phyloP scores from a whole-genome alignment of 345 rosid species.

The Gossypium stocksii region DNA sequence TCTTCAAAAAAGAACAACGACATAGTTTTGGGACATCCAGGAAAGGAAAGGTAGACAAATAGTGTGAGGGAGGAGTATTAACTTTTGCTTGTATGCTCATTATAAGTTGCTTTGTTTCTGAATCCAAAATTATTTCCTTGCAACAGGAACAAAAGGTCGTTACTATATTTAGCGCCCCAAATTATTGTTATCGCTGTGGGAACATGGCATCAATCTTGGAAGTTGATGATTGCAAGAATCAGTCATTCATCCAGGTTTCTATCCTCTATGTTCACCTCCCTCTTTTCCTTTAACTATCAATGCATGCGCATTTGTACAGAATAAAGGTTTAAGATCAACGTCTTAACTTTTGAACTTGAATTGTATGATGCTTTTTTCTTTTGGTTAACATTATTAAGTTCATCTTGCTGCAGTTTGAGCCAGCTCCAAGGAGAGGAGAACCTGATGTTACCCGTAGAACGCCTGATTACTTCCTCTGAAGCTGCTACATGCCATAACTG shows the following conservation, averaged over 20 bases:
- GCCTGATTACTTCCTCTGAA: slow-evolving; percentile 89
- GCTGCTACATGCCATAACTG: not conserved
- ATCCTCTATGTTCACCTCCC: not conserved
- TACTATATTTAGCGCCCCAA: slow-evolving; percentile 98
- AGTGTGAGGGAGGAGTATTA: not conserved
- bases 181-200: slow-evolving; percentile 98
- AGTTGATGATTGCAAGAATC: slow-evolving; percentile 91
- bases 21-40: not conserved
- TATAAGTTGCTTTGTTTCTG: slow-evolving; percentile 12
- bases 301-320: not conserved
- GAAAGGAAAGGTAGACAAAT: not conserved
- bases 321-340: not conserved
- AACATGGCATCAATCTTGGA: slow-evolving; percentile 99
- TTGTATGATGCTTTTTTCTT: not conserved
- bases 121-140: slow-evolving; percentile 14
- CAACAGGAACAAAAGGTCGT: slow-evolving; percentile 98
- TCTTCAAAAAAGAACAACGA: not conserved
- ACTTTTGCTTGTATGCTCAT: slow-evolving; percentile 4
- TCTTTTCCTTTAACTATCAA: not conserved
- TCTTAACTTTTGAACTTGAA: not conserved
- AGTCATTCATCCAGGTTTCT: slow-evolving; percentile 90
- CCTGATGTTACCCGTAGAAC: slow-evolving; percentile 97
- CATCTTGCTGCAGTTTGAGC: slow-evolving; percentile 68
- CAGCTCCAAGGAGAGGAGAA: slow-evolving; percentile 99
- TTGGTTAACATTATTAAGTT: not conserved